A percentile compares a stretch with the other conserved stretches of the same genome.
Evolutionary conservation across 2,329 filamentous ascomycete species (phyloP).

Genomic region (Arthrobotrys conoides): DNA sequence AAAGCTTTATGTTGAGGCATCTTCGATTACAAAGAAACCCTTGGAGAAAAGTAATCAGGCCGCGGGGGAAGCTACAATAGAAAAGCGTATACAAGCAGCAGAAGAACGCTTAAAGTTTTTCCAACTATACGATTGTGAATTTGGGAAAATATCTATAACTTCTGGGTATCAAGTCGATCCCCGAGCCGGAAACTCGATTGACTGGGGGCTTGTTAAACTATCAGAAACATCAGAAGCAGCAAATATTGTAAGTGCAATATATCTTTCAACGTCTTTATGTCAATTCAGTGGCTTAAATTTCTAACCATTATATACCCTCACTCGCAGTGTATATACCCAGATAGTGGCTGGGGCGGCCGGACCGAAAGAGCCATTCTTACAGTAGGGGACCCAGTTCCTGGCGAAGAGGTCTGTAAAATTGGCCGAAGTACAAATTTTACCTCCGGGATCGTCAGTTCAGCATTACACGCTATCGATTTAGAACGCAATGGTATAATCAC

Average conservation of each 20-base stretch:
- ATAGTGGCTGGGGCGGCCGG: too few species aligned
- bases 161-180: conserved; percentile 13
- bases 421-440: not conserved
- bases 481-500: not conserved
- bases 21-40: too few species aligned
- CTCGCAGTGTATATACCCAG: not conserved
- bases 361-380: not conserved
- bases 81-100: too few species aligned
- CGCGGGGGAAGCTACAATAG: too few species aligned
- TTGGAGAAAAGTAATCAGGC: too few species aligned
- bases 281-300: not conserved
- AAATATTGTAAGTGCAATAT: not conserved
- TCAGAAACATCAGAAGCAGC: too few species aligned
- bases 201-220: conserved; percentile 1
- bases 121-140: not conserved
- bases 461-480: not conserved
- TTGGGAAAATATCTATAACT: not conserved
- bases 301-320: not conserved
- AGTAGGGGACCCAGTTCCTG: not conserved
- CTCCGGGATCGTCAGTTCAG: not conserved
- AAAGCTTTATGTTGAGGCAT: too few species aligned
- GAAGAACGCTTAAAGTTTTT: not conserved
- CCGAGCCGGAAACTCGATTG: not conserved
- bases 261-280: not conserved
- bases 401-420: conserved; percentile 8